phyloP scores from a whole-genome alignment of 163 green algal species.

The Trebouxiophyceae sp. region DNA sequence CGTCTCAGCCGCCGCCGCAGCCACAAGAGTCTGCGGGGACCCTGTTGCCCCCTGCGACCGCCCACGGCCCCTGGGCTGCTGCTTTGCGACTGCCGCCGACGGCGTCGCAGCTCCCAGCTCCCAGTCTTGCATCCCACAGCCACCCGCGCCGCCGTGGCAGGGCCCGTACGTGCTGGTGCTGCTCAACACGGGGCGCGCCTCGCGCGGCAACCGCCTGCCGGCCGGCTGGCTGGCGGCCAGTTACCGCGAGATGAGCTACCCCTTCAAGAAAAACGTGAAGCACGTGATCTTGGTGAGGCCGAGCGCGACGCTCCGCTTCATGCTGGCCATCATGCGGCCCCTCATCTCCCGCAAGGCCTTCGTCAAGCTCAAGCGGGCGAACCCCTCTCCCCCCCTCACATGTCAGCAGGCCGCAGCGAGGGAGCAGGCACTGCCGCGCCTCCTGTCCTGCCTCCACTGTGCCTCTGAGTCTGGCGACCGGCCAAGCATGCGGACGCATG shows the following conservation, averaged over 20 bases:
- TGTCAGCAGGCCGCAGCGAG: too few relatives aligned
- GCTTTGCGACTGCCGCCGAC: background rate
- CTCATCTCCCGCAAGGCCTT: conserved; percentile 68
- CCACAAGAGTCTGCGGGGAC: background rate
- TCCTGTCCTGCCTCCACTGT: too few relatives aligned
- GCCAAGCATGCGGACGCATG: too few relatives aligned
- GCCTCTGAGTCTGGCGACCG: too few relatives aligned
- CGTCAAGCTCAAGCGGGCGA: conserved; percentile 63
- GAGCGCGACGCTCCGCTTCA: conserved; percentile 27
- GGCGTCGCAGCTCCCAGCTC: background rate
- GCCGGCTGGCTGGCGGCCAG: conserved; percentile 62
- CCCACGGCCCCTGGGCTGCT: background rate
- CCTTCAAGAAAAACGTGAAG: conserved; percentile 79
- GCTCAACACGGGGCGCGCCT: conserved; percentile 34
- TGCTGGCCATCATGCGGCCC: conserved; percentile 56
- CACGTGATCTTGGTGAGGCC: conserved; percentile 69
- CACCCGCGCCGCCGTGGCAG: too few relatives aligned
- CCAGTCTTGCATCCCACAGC: background rate
- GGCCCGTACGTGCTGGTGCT: conserved; percentile 67
- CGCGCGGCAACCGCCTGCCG: conserved; percentile 38
- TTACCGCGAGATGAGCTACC: conserved; percentile 55
- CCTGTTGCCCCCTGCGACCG: background rate
- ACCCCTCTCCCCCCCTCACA: background rate
- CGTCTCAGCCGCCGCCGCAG: background rate
- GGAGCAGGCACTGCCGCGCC: too few relatives aligned